phyloP scores from a whole-genome alignment of 2,329 filamentous ascomycete genomes.

The Xylaria hypoxylon region DNA sequence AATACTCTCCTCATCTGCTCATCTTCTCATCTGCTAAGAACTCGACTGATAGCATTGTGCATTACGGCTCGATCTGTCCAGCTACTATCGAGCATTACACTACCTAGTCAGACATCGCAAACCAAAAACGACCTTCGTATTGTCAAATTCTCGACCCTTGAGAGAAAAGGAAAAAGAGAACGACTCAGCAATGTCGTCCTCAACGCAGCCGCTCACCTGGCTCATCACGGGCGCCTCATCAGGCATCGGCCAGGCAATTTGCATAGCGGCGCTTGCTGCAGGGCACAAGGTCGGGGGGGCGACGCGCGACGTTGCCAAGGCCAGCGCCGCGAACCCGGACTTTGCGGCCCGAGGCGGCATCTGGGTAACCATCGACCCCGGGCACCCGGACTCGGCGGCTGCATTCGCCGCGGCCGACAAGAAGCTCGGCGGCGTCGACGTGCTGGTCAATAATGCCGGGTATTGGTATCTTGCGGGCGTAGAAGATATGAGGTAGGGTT shows the following conservation, averaged over 20 bases:
- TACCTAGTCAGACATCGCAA: conserved; percentile 23
- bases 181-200: conserved; percentile 27
- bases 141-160: conserved; percentile 13
- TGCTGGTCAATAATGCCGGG: conserved; percentile 36
- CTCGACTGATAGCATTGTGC: conserved; percentile 5
- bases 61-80: conserved; percentile 18
- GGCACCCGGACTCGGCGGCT: conserved; percentile 24
- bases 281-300: conserved; percentile 30
- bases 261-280: conserved; percentile 25
- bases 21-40: conserved; percentile 11
- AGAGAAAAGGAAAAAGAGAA: conserved; percentile 5
- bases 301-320: conserved; percentile 33
- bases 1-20: conserved; percentile 26
- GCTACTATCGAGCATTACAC: conserved; percentile 19
- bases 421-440: conserved; percentile 31
- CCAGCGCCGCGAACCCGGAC: conserved; percentile 26
- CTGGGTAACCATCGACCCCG: conserved; percentile 32
- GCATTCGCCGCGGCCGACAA: conserved; percentile 25
- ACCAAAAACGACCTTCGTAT: conserved; percentile 16
- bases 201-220: conserved; percentile 33
- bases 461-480: conserved; percentile 28
- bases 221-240: conserved; percentile 35
- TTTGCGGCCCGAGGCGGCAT: conserved; percentile 33
- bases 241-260: conserved; percentile 34
- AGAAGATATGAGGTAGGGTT: conserved; percentile 35